Base-by-base conservation (phyloP, 176 grass and related monocot species). In the Phragmites australis region DNA sequence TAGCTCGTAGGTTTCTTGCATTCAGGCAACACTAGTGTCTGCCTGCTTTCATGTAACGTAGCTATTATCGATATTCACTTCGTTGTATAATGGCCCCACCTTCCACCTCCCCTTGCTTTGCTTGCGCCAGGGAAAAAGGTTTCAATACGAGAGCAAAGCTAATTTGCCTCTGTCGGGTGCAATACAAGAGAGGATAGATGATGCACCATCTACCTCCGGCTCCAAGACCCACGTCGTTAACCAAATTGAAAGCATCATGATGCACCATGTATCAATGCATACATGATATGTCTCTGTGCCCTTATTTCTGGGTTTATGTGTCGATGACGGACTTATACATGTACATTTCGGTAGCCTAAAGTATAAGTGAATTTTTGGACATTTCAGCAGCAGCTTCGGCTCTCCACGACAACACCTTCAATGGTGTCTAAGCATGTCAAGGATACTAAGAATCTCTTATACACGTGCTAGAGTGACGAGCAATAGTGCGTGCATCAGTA, bases 151-250 rank as follows among this genome's bases (percentile, higher is more conserved):
- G 12, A 42, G 48, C 47, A 25, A 83, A 8, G 25, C 26, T 39
- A 56, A 31, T 65, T 21, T 1, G n/a, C 19, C 41, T 59, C 29
- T 48, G 77, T n/a, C 50, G 1, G 57, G 26, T 48, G 69, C 48
- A 57, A 39, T 16, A 12, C 30, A 40, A 31, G 27, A 49, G 26
- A 21, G 25, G n/a, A n/a, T n/a, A 7, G 9, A 19, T 15, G 23
- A 21, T 9, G 17, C 3, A 37, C 4, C 22, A 29, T 50, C 25
- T 51, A 41, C 54, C 58, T 32, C 65, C 18, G 46, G 76, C 25
- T 66, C 48, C 76, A n/a, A 31, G 43, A 79, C 68, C 52, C 76
- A 89, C n/a, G n/a, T n/a, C 76, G 82, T 81, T 64, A 70, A 40
- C 51, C 70, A 56, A 46, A 70, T 89, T 76, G 70, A 84, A 84